Base-by-base conservation (phyloP, 352 stramenopile genomes). In the Globisporangium alternatum region DNA sequence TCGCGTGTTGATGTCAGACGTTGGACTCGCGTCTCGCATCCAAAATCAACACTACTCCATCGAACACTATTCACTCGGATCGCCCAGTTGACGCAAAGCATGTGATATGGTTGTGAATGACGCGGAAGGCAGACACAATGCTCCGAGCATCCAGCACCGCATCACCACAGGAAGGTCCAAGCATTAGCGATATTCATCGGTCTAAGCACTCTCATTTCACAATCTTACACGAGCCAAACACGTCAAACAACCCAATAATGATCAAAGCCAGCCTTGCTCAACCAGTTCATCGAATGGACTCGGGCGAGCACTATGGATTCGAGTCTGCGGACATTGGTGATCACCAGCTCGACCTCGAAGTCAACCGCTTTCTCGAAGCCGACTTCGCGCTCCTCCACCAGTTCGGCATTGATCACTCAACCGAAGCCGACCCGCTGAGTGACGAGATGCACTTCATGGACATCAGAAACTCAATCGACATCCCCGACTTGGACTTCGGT, bases 391-490 rank as follows among this genome's bases (percentile, higher is more conserved):
- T n/a, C n/a, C 37, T 10, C 37, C 37, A 43, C 2, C 5, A 43
- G 37, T 3, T 43, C 8, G 12, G 12, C 37, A 43, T 13, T 8
- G 37, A 43, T 43, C 5, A 39, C 1, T 3, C 37, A 15, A 43
- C 37, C 5, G 12, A 1, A 15, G 5, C 37, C 12, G 37, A 43
- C 9, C 5, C 37, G 12, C 37, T 43, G 37, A 43, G 37, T 8
- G 59, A 65, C 4, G 59, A 65, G 19, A 41, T 65, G 59, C 21
- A 51, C 12, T 57, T 65, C 48, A 30, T 52, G 47, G 59, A 51
- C 22, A 56, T 65, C 48, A 51, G 33, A 17, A 45, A 65, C 22
- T 55, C 59, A 21, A 65, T 65, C 35, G 59, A 65, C 49, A 51
- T 65, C 33, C 59, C 59, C 0, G 59, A 65, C 49, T 45, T 65